Evolutionary conservation across 2,329 filamentous ascomycete genomes (phyloP).

Genomic region (Lasiodiplodia theobromae): DNA sequence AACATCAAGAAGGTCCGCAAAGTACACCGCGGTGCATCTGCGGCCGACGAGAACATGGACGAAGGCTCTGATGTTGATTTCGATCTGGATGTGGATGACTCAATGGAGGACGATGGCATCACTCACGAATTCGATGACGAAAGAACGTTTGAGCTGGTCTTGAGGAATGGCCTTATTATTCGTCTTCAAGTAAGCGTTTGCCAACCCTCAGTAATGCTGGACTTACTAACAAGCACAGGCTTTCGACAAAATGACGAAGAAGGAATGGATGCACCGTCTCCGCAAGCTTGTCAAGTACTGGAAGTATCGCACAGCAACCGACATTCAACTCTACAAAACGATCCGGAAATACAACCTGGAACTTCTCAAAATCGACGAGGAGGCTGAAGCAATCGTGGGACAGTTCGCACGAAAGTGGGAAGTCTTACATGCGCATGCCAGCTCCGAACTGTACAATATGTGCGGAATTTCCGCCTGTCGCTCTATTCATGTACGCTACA

Average conservation of each 20-base stretch:
- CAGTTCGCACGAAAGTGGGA: constrained; percentile 74
- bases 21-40: constrained; percentile 58
- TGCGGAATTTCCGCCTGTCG: constrained; percentile 70
- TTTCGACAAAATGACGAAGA: constrained; percentile 63
- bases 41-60: constrained; percentile 61
- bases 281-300: constrained; percentile 66
- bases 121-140: constrained; percentile 63
- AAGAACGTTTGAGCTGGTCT: constrained; percentile 66
- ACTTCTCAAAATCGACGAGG: constrained; percentile 69
- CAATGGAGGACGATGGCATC: constrained; percentile 59
- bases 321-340: constrained; percentile 64
- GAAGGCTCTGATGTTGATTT: constrained; percentile 64
- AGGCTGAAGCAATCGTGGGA: constrained; percentile 69
- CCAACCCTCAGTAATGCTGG: background rate
- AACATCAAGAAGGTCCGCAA: constrained; percentile 65
- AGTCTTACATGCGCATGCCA: constrained; percentile 68
- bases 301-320: constrained; percentile 62
- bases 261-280: constrained; percentile 68
- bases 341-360: constrained; percentile 66
- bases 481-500: constrained; percentile 54
- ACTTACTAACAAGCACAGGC: constrained; percentile 39
- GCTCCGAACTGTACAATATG: constrained; percentile 70
- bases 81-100: constrained; percentile 56
- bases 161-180: constrained; percentile 68
- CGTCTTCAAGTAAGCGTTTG: constrained; percentile 59